Evolutionary conservation across 768 basidiomycete species (phyloP), one percentile per base, ranked within the genome.

Genomic region (Tricholoma bakamatsutake): DNA sequence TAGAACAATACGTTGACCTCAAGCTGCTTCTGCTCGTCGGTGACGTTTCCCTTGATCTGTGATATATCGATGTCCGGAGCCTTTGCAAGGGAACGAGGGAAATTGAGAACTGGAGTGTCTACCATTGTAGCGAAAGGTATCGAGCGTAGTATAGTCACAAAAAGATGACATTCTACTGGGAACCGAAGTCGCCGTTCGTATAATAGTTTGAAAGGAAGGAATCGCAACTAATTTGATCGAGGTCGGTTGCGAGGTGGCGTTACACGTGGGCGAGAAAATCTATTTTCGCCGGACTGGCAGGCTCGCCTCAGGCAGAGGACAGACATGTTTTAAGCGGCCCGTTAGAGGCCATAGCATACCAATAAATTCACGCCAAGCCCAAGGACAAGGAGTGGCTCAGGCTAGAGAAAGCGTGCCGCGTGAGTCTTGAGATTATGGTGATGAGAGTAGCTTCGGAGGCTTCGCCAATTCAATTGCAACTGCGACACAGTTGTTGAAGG

Each of bases 1-100:
- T 70, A 68, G 9, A 62, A 60, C 50, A 79, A 71, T 11, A 74
- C 57, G 18, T 64, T 64, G 28, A 67, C 58, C 46, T 68, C 66
- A 1, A 67, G 57, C 30, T 67, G 67, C 57, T 78, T 79, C 33
- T 71, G 64, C 8, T 73, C 70, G 24, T 69, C 67, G 8, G 72
- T 63, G 28, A 75, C 64, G 57, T 79, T 80, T 12, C 78, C 78
- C 45, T 62, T 64, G 50, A 79, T 71, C 15, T 63, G 46, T 4
- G 69, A 66, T 28, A 67, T 64, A 28, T 73, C 69, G 17, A 63
- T 50, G 37, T 58, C 30, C 3, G 61, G 47, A 9, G 63, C 60
- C 2, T 35, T 13, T 5, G 62, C 33, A 45, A 47, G 43, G n/a
- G 53, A 46, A 37, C 34, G 53, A 24, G 30, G n/a, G 15, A 51